Base-by-base conservation (phyloP, 148 eudicot species). In the Mesembryanthemum crystallinum region DNA sequence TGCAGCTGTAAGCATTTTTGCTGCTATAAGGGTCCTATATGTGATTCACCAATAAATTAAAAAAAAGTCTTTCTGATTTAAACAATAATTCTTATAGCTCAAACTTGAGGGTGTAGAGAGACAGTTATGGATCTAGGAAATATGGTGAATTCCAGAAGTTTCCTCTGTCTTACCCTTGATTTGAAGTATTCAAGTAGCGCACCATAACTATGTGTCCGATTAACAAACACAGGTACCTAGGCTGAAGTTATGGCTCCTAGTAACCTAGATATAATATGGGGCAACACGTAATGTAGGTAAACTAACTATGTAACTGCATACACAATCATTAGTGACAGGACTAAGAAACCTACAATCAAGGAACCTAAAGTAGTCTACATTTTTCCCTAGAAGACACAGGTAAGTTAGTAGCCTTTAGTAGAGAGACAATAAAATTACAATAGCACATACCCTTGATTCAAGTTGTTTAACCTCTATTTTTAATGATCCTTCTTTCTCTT, bases 401-500 rank as follows among this genome's bases (percentile, higher is more conserved):
- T 20, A 73, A 27, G 24, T 30, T 68, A 28, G 64, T 59, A 57
- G 57, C 8, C 63, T 23, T 2, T 0, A 66, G 32, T 49, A 29
- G 52, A 42, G 3, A 51, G 23, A 45, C 32, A 28, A 30, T 13
- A 51, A 37, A 35, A 42, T 15, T 71, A 39, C 28, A 29, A 43
- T 42, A 60, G 28, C n/a, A 76, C 89, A 74, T 86, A 92, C 99
- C 91, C 73, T 84, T 68, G 79, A 81, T 68, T 85, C 87, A 43
- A 89, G 86, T 74, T 86, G 86, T 78, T 84, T 91, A 64, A 86
- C 77, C 79, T 96, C 98, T 73, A 85, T 81, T 67, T 81, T 83
- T 81, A 83, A 84, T 29, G 79, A 78, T 76, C 81, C 89, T 74
- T 81, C 87, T 74, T 75, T 85, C 84, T 91, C 91, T 76, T 78